A percentile compares a stretch with the other conserved stretches of the same genome.
These are phyloP conservation scores for Fusarium keratoplasticum DNA, from an alignment of 2,329 filamentous ascomycete species.

Conservation along the genomic window DNA sequence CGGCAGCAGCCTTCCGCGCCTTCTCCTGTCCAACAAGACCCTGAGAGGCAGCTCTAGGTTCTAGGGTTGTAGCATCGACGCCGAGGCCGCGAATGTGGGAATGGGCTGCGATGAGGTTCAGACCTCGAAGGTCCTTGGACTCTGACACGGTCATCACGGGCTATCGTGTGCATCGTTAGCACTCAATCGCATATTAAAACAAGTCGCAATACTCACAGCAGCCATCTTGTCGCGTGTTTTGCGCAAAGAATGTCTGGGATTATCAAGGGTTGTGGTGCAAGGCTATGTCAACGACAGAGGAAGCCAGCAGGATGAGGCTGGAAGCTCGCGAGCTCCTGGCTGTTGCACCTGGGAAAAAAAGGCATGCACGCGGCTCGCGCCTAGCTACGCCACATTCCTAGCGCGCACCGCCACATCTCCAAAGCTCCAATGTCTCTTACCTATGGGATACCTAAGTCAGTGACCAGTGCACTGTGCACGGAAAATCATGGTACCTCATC, in stretches of 20 bases:
- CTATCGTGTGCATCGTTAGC: constrained; percentile 51
- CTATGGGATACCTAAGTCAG: neutral
- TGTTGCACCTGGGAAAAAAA: constrained; percentile 25
- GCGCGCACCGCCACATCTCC: constrained; percentile 27
- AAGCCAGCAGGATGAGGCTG: constrained; percentile 29
- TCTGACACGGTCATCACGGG: constrained; percentile 85
- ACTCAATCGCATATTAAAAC: constrained; percentile 5
- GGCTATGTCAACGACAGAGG: constrained; percentile 16
- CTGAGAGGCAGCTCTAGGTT: constrained; percentile 86
- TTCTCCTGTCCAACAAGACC: constrained; percentile 97
- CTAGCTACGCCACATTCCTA: constrained; percentile 23
- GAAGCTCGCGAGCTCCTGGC: constrained; percentile 35
- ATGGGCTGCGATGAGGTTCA: constrained; percentile 98
- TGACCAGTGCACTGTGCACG: neutral
- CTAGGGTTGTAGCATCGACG: constrained; percentile 90
- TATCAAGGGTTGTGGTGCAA: constrained; percentile 24
- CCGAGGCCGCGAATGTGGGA: constrained; percentile 97
- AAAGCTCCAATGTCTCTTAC: neutral
- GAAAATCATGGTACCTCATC: neutral
- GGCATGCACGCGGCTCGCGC: constrained; percentile 33
- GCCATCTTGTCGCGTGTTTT: constrained; percentile 57
- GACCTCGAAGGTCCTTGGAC: constrained; percentile 92
- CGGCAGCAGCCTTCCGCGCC: constrained; percentile 93
- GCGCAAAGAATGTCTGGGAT: constrained; percentile 25
- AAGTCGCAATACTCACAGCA: constrained; percentile 59